Percentiles rank a stretch among this genome's conserved stretches.
phyloP scores from a whole-genome alignment of 2,329 filamentous ascomycete species.

The Aspergillus eucalypticola region DNA sequence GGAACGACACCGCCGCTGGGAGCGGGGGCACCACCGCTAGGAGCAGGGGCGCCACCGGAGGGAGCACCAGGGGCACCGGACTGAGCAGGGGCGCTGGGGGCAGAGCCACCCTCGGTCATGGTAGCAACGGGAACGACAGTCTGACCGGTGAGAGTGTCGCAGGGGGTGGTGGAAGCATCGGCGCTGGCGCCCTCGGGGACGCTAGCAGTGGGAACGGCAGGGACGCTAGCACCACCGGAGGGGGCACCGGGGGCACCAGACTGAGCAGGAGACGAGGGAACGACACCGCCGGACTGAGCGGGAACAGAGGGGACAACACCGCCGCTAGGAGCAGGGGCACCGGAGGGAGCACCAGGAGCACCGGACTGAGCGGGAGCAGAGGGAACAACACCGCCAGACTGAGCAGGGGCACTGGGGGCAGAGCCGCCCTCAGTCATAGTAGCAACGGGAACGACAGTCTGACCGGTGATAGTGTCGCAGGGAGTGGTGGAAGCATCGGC shows the following conservation, averaged over 20 bases:
- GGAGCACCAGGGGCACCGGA: too few relatives aligned
- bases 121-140: slow-evolving; percentile 14
- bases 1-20: slow-evolving; percentile 12
- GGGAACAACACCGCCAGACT: slow-evolving; percentile 5
- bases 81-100: slow-evolving; percentile 10
- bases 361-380: slow-evolving; percentile 11
- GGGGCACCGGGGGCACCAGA: slow-evolving; percentile 14
- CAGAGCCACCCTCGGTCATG: slow-evolving; percentile 12
- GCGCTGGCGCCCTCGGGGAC: slow-evolving; percentile 4
- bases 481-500: too few relatives aligned
- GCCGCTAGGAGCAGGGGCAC: background rate
- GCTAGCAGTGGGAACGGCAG: slow-evolving; percentile 7
- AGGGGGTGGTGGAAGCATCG: slow-evolving; percentile 9
- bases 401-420: slow-evolving; percentile 10
- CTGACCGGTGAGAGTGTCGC: slow-evolving; percentile 12
- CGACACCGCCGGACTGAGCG: background rate
- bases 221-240: background rate
- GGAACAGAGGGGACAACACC: slow-evolving; percentile 12
- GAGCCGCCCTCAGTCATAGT: slow-evolving; percentile 14
- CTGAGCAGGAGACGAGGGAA: slow-evolving; percentile 7
- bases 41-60: too few relatives aligned
- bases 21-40: slow-evolving; percentile 11
- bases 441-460: slow-evolving; percentile 9
- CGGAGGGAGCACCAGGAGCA: slow-evolving; percentile 12
- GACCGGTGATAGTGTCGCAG: too few relatives aligned